Evolutionary conservation across 1,284 basidiomycete genomes (phyloP), one percentile per base, ranked within the genome.

Genomic region (Austroboletus novae-zelandiae): DNA sequence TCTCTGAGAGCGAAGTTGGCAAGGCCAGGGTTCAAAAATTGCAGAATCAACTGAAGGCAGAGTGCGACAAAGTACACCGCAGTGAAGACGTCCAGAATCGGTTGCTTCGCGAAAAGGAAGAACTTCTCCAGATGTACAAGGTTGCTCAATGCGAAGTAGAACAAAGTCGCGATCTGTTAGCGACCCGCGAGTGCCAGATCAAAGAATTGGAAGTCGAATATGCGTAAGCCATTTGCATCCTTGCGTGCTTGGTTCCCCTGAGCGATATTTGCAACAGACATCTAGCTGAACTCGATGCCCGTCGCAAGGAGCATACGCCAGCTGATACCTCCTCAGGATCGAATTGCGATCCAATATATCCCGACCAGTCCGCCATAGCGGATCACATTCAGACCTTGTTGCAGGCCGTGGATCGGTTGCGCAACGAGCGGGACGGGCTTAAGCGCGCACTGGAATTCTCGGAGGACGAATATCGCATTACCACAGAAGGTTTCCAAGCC

Each of bases 401-500:
- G 40, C 69, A 69, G 35, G 79, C 86, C 4, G 75, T 91, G 41
- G 77, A 79, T 17, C 80, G 88, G 30, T 69, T 92, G 27, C 83
- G 91, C 14, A 64, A 65, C 4, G 89, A 93, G 60, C 76, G 90
- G 9, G 84, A 93, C 57, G 73, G 72, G 36, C 74, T 89, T n/a
- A 76, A 77, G 50, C 76, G 82, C 15, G 78, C 84, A 50, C 65
- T 91, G 14, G 77, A 87, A 39, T 93, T 90, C 68, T 70, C 85
- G 40, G 77, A 85, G 57, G 74, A 77, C n/a, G 90, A 93, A 66
- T 78, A 80, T 29, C 80, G 74, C 52, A 89, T 90, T 60, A 74
- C 81, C 4, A 74, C 84, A 9, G 76, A 86, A 52, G 78, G 81
- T 1, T 70, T 87, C 40, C 76, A 84, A 58, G 57, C 37, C 56